phyloP scores from a whole-genome alignment of 805 yeast genomes.

The Dipodascopsis tothii region DNA sequence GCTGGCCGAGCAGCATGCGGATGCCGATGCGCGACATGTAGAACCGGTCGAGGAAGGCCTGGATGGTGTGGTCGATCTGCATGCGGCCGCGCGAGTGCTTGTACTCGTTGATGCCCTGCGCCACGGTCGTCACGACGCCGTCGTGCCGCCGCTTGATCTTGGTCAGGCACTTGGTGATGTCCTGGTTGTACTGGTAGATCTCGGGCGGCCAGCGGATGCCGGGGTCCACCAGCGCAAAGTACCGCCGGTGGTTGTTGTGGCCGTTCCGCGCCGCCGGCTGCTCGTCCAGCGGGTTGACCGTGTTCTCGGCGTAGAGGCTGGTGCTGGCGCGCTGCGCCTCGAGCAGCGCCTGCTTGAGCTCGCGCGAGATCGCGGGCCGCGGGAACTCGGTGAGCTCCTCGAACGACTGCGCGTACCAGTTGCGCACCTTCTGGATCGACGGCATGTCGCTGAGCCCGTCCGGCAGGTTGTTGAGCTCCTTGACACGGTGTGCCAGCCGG shows the following conservation, averaged over 20 bases:
- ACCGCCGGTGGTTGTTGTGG: slow-evolving; percentile 31
- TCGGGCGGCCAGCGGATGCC: slow-evolving; percentile 63
- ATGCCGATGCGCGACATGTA: slow-evolving; percentile 89
- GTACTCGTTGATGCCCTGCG: slow-evolving; percentile 86
- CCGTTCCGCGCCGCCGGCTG: neutral
- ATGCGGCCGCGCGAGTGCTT: slow-evolving; percentile 44
- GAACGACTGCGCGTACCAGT: slow-evolving; percentile 89
- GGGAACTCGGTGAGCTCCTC: slow-evolving; percentile 66
- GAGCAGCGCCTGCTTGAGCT: slow-evolving; percentile 36
- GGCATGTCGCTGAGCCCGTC: slow-evolving; percentile 66
- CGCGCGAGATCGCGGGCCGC: slow-evolving; percentile 46
- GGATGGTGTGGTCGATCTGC: slow-evolving; percentile 63
- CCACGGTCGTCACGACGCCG: slow-evolving; percentile 81
- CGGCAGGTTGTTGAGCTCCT: slow-evolving; percentile 75
- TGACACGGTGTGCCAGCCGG: slow-evolving; percentile 75
- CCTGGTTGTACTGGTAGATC: slow-evolving; percentile 60
- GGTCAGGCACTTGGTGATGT: slow-evolving; percentile 57
- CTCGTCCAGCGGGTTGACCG: slow-evolving; percentile 12
- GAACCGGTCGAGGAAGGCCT: slow-evolving; percentile 73
- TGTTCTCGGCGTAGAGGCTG: slow-evolving; percentile 11
- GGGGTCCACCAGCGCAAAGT: slow-evolving; percentile 47
- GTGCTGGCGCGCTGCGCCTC: slow-evolving; percentile 8
- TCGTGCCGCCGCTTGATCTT: slow-evolving; percentile 79
- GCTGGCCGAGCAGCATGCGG: slow-evolving; percentile 91
- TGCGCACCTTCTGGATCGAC: slow-evolving; percentile 63